phyloP scores from a whole-genome alignment of 2,329 filamentous ascomycete species.

The Paramyrothecium sp. region DNA sequence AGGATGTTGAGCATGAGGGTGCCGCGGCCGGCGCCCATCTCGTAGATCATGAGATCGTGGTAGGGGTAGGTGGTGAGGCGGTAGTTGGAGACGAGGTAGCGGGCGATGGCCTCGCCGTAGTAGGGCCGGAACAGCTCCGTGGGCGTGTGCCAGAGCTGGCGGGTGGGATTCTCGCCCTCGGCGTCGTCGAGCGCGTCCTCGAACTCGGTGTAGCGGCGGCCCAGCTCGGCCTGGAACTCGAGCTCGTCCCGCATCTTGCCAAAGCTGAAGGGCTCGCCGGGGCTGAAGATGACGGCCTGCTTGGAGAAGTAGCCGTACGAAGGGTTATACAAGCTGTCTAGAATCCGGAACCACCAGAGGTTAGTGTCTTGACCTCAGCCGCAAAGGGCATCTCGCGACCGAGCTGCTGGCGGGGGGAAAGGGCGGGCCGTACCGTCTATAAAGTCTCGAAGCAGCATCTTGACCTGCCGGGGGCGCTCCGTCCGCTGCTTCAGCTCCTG shows the following conservation, averaged over 20 bases:
- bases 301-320: constrained; percentile 96
- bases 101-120: constrained; percentile 96
- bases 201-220: constrained; percentile 81
- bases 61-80: constrained; percentile 92
- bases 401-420: constrained; percentile 6
- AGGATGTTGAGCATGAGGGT: constrained; percentile 98
- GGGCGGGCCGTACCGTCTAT: constrained; percentile 69
- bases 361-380: neutral
- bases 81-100: constrained; percentile 94
- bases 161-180: constrained; percentile 63
- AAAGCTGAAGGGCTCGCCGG: constrained; percentile 90
- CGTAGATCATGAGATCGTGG: constrained; percentile 95
- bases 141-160: constrained; percentile 97
- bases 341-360: neutral
- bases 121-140: constrained; percentile 96
- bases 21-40: constrained; percentile 96
- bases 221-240: constrained; percentile 75
- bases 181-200: constrained; percentile 81
- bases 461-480: constrained; percentile 81
- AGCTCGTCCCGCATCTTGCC: constrained; percentile 76
- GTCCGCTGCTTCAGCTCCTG: constrained; percentile 69
- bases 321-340: constrained; percentile 92
- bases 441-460: constrained; percentile 97
- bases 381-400: no score
- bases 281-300: constrained; percentile 92